A percentile compares a stretch with the other conserved stretches of the same genome.
Evolutionary conservation across 768 basidiomycete genomes (phyloP).

Genomic region (Tulasnella sp.): DNA sequence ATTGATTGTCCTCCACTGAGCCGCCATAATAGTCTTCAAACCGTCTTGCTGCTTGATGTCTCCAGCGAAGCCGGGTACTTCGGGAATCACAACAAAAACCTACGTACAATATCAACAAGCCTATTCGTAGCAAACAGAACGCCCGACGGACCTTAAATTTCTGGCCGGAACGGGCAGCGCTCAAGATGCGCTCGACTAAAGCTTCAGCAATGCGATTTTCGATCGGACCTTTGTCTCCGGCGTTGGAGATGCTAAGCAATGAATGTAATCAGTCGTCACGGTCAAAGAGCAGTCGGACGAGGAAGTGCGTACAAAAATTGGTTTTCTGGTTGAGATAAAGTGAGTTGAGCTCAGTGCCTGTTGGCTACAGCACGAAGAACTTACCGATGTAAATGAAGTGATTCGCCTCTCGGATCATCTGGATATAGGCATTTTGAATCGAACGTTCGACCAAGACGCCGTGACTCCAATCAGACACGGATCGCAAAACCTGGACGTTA

Average conservation of each 20-base stretch:
- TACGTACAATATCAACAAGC: slow-evolving; percentile 20
- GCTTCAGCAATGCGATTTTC: slow-evolving; percentile 77
- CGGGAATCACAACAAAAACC: slow-evolving; percentile 82
- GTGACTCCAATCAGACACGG: slow-evolving; percentile 91
- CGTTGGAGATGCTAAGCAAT: slow-evolving; percentile 58
- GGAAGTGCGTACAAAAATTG: slow-evolving; percentile 63
- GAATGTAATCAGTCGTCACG: background rate
- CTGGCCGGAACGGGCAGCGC: slow-evolving; percentile 50
- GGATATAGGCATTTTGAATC: slow-evolving; percentile 83
- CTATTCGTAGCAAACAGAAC: background rate
- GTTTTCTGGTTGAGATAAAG: slow-evolving; percentile 38
- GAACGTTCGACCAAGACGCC: slow-evolving; percentile 82
- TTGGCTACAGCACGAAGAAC: no score
- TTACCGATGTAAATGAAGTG: slow-evolving; percentile 91
- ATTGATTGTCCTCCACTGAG: slow-evolving; percentile 65
- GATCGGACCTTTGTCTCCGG: slow-evolving; percentile 49
- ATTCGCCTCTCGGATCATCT: slow-evolving; percentile 70
- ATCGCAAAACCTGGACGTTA: slow-evolving; percentile 70
- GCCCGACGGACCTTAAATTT: slow-evolving; percentile 57
- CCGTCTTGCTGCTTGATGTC: slow-evolving; percentile 56
- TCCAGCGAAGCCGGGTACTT: slow-evolving; percentile 83
- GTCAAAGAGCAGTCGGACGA: background rate
- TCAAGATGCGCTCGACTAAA: slow-evolving; percentile 68
- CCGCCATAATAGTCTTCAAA: slow-evolving; percentile 77
- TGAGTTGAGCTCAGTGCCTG: slow-evolving; percentile 12